These are phyloP conservation scores for Ascosphaera apis DNA, from an alignment of 2,329 filamentous ascomycete genomes.

Conservation along the genomic window DNA sequence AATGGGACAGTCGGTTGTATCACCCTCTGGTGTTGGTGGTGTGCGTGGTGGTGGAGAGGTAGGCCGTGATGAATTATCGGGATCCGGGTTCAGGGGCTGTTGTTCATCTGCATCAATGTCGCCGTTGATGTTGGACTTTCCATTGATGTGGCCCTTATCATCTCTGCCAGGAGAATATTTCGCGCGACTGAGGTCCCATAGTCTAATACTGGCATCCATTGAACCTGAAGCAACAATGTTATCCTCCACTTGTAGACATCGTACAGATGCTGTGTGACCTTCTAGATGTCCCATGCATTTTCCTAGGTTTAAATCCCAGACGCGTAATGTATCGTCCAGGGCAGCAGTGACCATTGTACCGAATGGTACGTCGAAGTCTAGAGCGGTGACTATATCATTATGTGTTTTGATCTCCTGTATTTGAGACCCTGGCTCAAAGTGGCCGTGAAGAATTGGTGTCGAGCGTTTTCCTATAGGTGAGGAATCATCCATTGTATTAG, in stretches of 20 bases:
- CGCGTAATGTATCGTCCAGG: conserved; percentile 76
- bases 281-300: conserved; percentile 80
- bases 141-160: too few species aligned
- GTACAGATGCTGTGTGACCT: conserved; percentile 83
- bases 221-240: conserved; percentile 89
- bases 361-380: conserved; percentile 96
- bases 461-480: conserved; percentile 36
- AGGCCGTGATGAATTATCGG: conserved; percentile 42
- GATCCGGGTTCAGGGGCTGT: conserved; percentile 34
- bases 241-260: conserved; percentile 80
- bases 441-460: conserved; percentile 87
- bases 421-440: conserved; percentile 69
- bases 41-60: conserved; percentile 43
- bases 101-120: conserved; percentile 27
- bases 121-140: too few species aligned
- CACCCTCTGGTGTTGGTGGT: conserved; percentile 55
- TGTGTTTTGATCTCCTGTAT: conserved; percentile 82
- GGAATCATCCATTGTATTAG: too few species aligned
- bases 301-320: conserved; percentile 91
- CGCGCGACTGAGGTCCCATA: conserved; percentile 86
- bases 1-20: conserved; percentile 81
- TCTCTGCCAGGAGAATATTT: conserved; percentile 50
- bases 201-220: conserved; percentile 75
- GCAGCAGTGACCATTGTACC: conserved; percentile 84
- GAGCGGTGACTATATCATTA: conserved; percentile 61